Conservation (phyloP, 208 protist genomes). For the Acanthamoeba castellanii region DNA sequence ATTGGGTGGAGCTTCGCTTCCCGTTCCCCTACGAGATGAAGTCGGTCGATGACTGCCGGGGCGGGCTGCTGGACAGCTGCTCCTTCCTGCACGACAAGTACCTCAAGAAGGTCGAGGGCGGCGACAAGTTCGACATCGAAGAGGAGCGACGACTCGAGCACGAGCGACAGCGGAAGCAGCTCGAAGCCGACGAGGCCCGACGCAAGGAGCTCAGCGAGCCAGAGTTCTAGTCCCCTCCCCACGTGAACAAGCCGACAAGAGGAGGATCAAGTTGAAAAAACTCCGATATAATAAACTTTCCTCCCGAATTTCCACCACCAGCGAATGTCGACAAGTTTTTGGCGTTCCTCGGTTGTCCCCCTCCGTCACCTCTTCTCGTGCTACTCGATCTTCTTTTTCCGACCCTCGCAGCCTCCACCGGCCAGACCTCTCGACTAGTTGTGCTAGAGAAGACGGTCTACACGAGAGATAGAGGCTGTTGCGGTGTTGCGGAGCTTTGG, state of each 20-base stretch:
- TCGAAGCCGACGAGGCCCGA: not conserved
- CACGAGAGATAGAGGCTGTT: not conserved
- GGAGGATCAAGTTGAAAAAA: no score
- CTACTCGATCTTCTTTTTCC: constrained; percentile 24
- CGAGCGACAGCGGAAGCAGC: not conserved
- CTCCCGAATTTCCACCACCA: not conserved
- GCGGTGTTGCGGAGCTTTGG: no score
- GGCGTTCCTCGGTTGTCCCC: not conserved
- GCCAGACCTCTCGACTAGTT: not conserved
- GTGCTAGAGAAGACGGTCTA: not conserved
- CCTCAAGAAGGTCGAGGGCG: not conserved
- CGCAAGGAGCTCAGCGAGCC: not conserved
- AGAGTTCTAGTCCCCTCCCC: not conserved
- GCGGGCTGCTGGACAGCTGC: constrained; percentile 54
- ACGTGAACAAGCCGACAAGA: no score
- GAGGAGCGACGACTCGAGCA: not conserved
- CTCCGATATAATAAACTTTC: not conserved
- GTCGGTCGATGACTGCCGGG: constrained; percentile 46
- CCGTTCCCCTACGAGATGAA: constrained; percentile 71
- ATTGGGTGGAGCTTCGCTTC: constrained; percentile 54
- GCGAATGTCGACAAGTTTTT: not conserved
- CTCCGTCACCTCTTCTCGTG: not conserved
- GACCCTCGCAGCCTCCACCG: not conserved
- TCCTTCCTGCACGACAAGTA: constrained; percentile 60
- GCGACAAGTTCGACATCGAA: constrained; percentile 21